Conservation (phyloP, 495 filamentous ascomycete genomes). For the Tuber aestivum region DNA sequence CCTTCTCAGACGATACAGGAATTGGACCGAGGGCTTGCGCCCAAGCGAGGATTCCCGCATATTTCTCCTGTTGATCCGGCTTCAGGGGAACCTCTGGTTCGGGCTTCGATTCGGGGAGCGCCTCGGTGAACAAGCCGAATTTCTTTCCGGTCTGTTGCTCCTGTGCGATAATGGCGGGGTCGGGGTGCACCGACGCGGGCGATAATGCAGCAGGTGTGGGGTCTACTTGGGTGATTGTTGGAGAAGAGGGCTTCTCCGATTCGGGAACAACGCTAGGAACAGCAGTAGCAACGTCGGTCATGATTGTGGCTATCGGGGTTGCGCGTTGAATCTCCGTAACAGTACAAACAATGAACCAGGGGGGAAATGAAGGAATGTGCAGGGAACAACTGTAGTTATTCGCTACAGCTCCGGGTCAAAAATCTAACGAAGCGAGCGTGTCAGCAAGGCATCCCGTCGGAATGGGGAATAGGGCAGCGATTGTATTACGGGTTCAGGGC, state of each 20-base stretch:
- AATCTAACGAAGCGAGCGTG: background rate
- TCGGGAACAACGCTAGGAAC: background rate
- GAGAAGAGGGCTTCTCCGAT: background rate
- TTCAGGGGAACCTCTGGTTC: constrained; percentile 54
- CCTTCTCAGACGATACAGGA: constrained; percentile 37
- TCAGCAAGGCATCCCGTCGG: background rate
- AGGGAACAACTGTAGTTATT: background rate
- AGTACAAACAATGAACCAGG: background rate
- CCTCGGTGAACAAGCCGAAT: constrained; percentile 60
- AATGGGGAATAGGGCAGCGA: background rate
- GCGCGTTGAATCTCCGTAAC: background rate
- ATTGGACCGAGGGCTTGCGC: constrained; percentile 33
- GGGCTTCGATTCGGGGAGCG: constrained; percentile 54
- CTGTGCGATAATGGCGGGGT: constrained; percentile 21
- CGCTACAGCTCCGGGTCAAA: background rate
- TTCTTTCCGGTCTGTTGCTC: constrained; percentile 33
- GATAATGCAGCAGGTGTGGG: background rate
- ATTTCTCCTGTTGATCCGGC: constrained; percentile 75
- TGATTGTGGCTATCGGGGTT: background rate
- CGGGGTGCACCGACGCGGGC: constrained; percentile 7
- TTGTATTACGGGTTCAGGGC: background rate
- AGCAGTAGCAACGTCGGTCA: background rate
- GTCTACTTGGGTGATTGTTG: background rate
- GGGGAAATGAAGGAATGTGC: background rate
- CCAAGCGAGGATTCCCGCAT: constrained; percentile 50